Evolutionary conservation across 768 basidiomycete genomes (phyloP), one percentile per base, ranked within the genome.

Genomic region (Pulveroboletus sp.): DNA sequence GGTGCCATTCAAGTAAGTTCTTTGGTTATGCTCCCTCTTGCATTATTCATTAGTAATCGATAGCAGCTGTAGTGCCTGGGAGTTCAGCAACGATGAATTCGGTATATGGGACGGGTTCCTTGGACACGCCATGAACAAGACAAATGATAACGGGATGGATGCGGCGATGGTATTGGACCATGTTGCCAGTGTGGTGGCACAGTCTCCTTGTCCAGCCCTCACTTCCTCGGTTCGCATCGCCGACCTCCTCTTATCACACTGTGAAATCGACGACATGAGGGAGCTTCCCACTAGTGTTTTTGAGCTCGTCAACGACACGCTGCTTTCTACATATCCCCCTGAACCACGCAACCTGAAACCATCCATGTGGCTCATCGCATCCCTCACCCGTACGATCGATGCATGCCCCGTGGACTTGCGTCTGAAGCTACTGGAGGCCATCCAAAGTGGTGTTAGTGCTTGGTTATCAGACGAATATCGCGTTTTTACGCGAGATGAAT

Each of bases 241-340:
- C 6, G 88, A 90, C 57, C 63, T 80, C 13, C 69, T 89, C 5
- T 62, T 89, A 32, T 74, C 76, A 1, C 73, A 80, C 39, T 61
- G 83, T 40, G 77, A 80, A 17, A 70, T 78, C 50, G 57, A 69
- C 28, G 79, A 81, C 4, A 67, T 75, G 33, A 74, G 76, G 24
- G 75, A 79, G 17, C 62, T 84, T 1, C 85, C 88, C 3, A 65
- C 69, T 13, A 61, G 68, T 21, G 59, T 89, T 14, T 64, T 88
- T 27, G 77, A 80, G 39, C 77, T 87, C 47, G 72, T 82, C 46
- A 80, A 82, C 51, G 77, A 80, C 38, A 79, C 79, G 0, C 70
- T 90, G 50, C 67, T 71, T 18, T 72, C 77, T 8, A 76, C 77
- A 8, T 91, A 91, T 66, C 88, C 88, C 0, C 84, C 86, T 0